phyloP scores from a whole-genome alignment of 208 protist genomes.

The Acanthamoeba castellanii region DNA sequence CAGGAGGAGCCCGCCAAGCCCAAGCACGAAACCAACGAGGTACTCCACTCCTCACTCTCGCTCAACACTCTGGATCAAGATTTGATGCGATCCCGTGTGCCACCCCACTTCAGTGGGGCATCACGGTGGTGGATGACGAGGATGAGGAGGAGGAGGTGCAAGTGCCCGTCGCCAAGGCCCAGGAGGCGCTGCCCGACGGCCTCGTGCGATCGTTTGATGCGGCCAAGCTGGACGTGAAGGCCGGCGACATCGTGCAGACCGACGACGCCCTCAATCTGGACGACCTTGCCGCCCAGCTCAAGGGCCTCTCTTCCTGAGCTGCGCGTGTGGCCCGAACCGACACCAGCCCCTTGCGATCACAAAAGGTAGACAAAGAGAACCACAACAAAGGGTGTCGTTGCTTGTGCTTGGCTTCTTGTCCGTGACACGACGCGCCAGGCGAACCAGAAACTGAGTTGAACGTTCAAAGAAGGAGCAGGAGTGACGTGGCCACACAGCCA shows the following conservation, averaged over 20 bases:
- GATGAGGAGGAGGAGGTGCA: constrained; percentile 16
- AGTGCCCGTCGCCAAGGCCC: background rate
- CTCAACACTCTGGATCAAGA: background rate
- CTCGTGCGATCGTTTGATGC: constrained; percentile 41
- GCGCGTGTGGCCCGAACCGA: too few species aligned
- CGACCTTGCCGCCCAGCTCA: constrained; percentile 66
- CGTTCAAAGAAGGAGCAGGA: too few species aligned
- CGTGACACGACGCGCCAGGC: too few species aligned
- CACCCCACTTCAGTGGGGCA: background rate
- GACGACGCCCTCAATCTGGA: constrained; percentile 60
- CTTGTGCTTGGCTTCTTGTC: too few species aligned
- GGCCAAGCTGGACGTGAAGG: constrained; percentile 9
- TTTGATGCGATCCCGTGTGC: background rate
- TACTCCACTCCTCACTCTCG: background rate
- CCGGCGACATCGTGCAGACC: constrained; percentile 63
- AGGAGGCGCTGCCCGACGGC: background rate
- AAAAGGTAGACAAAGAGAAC: too few species aligned
- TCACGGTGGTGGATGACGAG: constrained; percentile 61
- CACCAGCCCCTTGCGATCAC: too few species aligned
- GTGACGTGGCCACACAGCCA: too few species aligned
- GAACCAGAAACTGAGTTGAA: too few species aligned
- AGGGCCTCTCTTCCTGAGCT: constrained; percentile 31
- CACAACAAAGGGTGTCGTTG: too few species aligned
- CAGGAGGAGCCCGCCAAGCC: background rate
- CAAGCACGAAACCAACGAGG: constrained; percentile 34